Conservation (phyloP, 1,139 yeast species). For the Lodderomyces parapsilosis region DNA sequence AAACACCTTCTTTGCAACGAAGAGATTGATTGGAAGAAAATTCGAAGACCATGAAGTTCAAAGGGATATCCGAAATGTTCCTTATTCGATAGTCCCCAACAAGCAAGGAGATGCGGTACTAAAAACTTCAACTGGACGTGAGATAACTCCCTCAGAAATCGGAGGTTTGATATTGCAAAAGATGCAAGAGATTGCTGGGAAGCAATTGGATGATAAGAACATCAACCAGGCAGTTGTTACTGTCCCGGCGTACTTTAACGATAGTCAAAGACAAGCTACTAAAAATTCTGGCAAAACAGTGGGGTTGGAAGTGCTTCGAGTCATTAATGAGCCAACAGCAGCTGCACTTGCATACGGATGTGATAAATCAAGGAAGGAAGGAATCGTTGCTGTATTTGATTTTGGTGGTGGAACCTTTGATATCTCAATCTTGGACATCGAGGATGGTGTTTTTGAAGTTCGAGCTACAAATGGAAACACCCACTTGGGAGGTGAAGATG, state of each 20-base stretch:
- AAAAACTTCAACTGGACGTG: conserved; percentile 33
- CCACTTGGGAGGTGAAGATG: conserved; percentile 82
- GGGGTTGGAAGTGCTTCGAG: conserved; percentile 66
- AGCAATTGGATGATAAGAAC: conserved; percentile 31
- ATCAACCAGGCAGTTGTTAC: conserved; percentile 61
- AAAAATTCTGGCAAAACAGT: conserved; percentile 67
- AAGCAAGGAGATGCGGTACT: conserved; percentile 66
- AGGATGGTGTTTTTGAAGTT: conserved; percentile 80
- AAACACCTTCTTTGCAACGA: conserved; percentile 74
- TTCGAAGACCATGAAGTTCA: conserved; percentile 65
- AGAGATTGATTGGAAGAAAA: conserved; percentile 69
- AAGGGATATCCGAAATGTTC: conserved; percentile 52
- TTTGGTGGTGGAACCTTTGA: conserved; percentile 87
- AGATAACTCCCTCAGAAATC: conserved; percentile 56
- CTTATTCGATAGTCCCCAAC: conserved; percentile 54
- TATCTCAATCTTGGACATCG: conserved; percentile 74
- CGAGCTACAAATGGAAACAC: conserved; percentile 84
- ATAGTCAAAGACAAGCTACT: conserved; percentile 76
- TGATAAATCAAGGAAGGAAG: conserved; percentile 48
- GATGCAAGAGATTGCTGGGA: conserved; percentile 59
- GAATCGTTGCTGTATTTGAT: conserved; percentile 73
- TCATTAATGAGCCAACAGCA: conserved; percentile 79
- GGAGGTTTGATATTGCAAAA: conserved; percentile 51
- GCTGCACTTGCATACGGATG: conserved; percentile 81
- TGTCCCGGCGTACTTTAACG: conserved; percentile 80